Evolutionary conservation across 1,284 basidiomycete genomes (phyloP), one percentile per base, ranked within the genome.

Genomic region (Sanghuangporus baumii): DNA sequence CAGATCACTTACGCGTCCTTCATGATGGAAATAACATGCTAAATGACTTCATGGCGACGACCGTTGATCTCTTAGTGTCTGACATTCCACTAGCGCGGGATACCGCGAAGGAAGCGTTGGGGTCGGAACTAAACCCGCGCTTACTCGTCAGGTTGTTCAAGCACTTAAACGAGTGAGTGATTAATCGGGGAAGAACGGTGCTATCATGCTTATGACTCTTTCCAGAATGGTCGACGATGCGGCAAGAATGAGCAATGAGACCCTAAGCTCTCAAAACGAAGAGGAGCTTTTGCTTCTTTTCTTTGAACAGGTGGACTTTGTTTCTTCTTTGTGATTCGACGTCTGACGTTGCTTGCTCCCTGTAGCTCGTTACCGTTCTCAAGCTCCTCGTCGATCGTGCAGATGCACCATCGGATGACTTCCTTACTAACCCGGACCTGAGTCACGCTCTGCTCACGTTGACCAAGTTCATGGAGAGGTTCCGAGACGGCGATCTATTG

Each of bases 351-450:
- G 40, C 52, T 57, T 62, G 55, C 59, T 8, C 11, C 43, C 56
- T 12, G 20, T 59, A 91, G 88, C 84, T 89, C 66, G 85, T 92
- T 57, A 80, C 84, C 0, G 85, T 94, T 37, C 75, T 94, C 52
- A 90, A 89, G 67, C 78, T 91, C 6, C 79, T 92, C 51, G 81
- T 92, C 23, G 93, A 94, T 63, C 89, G 89, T 63, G 79, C 83
- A n/a, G 80, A 84, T 60, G 78, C 79, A 20, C 76, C 77, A 18
- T 73, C 82, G 38, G 83, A 86, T 47, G 86, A 89, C 58, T 79
- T 76, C 23, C 68, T 85, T 34, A 78, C 87, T 65, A 84, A 79
- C 62, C 81, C 91, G 48, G 92, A 94, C 69, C 79, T 94, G 36
- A 86, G 85, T 50, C 79, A 84, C 16, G 82, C 87, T 0, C 77